Evolutionary conservation across 148 eudicot species (phyloP).

Genomic region (Arctostaphylos glauca): DNA sequence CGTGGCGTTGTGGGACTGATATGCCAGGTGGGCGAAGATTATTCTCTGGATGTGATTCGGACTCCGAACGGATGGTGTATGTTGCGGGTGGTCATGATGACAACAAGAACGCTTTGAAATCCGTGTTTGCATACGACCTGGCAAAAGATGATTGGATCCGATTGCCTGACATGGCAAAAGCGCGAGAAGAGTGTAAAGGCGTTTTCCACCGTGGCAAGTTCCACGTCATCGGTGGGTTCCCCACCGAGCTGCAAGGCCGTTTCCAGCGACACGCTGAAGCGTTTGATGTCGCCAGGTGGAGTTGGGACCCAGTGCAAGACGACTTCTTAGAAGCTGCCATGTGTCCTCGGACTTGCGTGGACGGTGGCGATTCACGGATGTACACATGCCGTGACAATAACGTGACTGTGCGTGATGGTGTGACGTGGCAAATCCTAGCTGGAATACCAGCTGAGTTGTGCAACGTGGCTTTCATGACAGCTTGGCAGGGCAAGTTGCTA

Average conservation of each 20-base stretch:
- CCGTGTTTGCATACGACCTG: slow-evolving; percentile 62
- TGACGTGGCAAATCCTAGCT: slow-evolving; percentile 49
- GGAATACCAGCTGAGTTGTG: slow-evolving; percentile 43
- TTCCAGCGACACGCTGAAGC: slow-evolving; percentile 50
- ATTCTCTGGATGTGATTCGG: slow-evolving; percentile 66
- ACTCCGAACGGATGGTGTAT: slow-evolving; percentile 42
- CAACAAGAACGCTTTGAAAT: slow-evolving; percentile 63
- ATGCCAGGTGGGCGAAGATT: slow-evolving; percentile 69
- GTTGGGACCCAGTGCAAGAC: slow-evolving; percentile 52
- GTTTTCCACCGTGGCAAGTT: slow-evolving; percentile 53
- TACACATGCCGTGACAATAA: slow-evolving; percentile 31
- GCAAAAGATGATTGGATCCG: slow-evolving; percentile 47
- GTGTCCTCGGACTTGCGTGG: slow-evolving; percentile 35
- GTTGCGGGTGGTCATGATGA: slow-evolving; percentile 86
- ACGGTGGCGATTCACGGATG: slow-evolving; percentile 27
- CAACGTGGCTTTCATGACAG: slow-evolving; percentile 25
- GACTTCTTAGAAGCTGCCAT: slow-evolving; percentile 33
- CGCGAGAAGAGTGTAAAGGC: slow-evolving; percentile 69
- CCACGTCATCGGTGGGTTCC: slow-evolving; percentile 81
- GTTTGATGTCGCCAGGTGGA: slow-evolving; percentile 45
- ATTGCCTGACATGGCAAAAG: slow-evolving; percentile 60
- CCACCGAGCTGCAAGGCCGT: slow-evolving; percentile 56
- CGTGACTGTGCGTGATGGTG: slow-evolving; percentile 25
- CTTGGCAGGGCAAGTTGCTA: slow-evolving; percentile 45
- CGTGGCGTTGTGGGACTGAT: slow-evolving; percentile 64